These are phyloP conservation scores for Solanum sparsipilum DNA, from an alignment of 257 asterid genomes.

Conservation along the genomic window DNA sequence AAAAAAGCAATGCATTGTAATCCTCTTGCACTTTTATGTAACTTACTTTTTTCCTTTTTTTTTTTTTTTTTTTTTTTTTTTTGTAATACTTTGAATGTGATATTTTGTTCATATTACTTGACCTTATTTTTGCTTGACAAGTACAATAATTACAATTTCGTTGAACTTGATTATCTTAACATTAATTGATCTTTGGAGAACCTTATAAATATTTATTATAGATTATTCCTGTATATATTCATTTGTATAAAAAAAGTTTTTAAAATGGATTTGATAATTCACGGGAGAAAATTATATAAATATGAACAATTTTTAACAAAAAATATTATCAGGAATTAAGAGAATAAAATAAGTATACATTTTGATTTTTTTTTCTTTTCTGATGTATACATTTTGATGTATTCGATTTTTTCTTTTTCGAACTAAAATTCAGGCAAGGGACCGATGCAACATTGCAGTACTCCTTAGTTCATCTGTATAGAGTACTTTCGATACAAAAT, in stretches of 20 bases:
- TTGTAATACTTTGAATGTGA: no score
- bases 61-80: no score
- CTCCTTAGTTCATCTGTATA: neutral
- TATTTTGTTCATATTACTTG: neutral
- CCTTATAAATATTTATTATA: neutral
- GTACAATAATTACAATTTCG: neutral
- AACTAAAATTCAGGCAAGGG: neutral
- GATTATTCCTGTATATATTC: neutral
- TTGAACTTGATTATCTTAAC: neutral
- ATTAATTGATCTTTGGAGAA: neutral
- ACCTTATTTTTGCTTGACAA: neutral
- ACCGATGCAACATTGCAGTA: neutral
- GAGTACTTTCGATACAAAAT: neutral
- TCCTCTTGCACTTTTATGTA: neutral
- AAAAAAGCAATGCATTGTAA: neutral
- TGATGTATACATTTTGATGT: neutral
- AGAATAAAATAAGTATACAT: neutral
- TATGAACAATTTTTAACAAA: neutral
- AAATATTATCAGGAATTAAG: neutral
- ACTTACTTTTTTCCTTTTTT: neutral
- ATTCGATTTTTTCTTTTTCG: neutral
- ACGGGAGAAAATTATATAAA: neutral
- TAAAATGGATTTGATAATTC: neutral
- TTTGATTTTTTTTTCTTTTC: no score
- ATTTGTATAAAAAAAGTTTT: no score